These are phyloP conservation scores for Fusarium acutatum DNA, from an alignment of 2,329 filamentous ascomycete genomes.

Conservation along the genomic window DNA sequence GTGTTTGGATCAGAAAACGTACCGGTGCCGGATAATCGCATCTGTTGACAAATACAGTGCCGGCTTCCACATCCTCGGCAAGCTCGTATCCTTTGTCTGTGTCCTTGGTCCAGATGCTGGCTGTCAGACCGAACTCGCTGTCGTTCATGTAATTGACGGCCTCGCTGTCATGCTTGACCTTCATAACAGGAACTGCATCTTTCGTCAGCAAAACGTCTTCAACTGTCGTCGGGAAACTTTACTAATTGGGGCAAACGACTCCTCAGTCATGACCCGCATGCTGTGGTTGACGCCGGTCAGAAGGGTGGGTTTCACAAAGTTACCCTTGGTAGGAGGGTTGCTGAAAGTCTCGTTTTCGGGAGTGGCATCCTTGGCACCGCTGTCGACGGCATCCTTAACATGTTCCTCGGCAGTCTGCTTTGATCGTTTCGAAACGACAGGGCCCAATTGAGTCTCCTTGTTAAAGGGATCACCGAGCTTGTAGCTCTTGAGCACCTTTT, in stretches of 20 bases:
- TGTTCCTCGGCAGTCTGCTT: constrained; percentile 81
- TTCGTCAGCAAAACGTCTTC: background rate
- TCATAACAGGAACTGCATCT: constrained; percentile 72
- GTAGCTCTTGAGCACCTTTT: constrained; percentile 83
- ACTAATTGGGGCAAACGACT: constrained; percentile 77
- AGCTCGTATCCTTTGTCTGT: constrained; percentile 77
- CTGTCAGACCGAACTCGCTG: constrained; percentile 91
- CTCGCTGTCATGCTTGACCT: constrained; percentile 82
- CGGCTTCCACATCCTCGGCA: constrained; percentile 84
- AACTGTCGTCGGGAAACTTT: background rate
- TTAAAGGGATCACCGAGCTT: constrained; percentile 89
- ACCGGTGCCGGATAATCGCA: constrained; percentile 92
- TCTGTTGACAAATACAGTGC: constrained; percentile 95
- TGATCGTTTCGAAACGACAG: constrained; percentile 84
- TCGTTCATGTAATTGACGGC: constrained; percentile 91
- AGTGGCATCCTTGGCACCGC: constrained; percentile 85
- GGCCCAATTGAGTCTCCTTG: constrained; percentile 81
- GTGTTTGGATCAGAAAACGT: constrained; percentile 50
- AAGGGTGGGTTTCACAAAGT: constrained; percentile 88
- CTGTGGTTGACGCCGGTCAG: constrained; percentile 80
- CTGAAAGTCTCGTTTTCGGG: constrained; percentile 82
- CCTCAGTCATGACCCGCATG: constrained; percentile 91
- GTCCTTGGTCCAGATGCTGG: constrained; percentile 98
- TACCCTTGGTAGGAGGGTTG: constrained; percentile 77
- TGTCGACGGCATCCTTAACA: constrained; percentile 81